A percentile compares a stretch with the other conserved stretches of the same genome.
Conservation (phyloP, 129 eudicot species). For the Chrysanthemum lavandulifolium region DNA sequence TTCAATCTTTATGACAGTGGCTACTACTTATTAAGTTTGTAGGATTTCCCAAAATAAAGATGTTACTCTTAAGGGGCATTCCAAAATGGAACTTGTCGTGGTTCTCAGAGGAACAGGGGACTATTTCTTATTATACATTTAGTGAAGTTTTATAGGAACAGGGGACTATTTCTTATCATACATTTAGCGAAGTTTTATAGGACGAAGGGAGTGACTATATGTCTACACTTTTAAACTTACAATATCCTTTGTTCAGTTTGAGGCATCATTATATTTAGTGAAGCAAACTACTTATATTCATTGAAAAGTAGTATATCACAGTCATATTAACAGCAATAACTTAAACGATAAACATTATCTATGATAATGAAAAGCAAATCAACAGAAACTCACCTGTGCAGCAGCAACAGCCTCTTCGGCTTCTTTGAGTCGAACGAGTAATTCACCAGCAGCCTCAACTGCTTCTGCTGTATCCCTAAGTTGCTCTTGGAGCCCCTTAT, state of each 20-base stretch:
- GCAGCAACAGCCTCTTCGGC: constrained; percentile 85
- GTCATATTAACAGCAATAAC: no score
- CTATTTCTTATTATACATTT: no score
- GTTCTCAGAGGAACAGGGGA: background rate
- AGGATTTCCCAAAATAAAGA: background rate
- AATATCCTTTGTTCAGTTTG: background rate
- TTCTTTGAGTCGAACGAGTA: constrained; percentile 90
- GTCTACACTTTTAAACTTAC: background rate
- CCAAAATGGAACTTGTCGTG: background rate
- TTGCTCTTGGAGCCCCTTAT: constrained; percentile 80
- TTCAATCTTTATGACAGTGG: background rate
- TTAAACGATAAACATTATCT: background rate
- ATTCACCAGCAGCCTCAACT: constrained; percentile 97
- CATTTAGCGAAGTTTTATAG: background rate
- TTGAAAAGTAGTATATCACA: no score
- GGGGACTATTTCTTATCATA: no score
- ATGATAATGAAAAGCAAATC: no score
- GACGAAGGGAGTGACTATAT: background rate
- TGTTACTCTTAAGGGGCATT: background rate
- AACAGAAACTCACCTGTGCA: constrained; percentile 90
- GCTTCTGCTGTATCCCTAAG: constrained; percentile 95
- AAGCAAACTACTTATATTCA: no score
- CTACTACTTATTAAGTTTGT: background rate
- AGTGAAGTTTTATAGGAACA: background rate
- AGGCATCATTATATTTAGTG: no score